phyloP scores from a whole-genome alignment of 768 basidiomycete species.

The Calocybe indica region DNA sequence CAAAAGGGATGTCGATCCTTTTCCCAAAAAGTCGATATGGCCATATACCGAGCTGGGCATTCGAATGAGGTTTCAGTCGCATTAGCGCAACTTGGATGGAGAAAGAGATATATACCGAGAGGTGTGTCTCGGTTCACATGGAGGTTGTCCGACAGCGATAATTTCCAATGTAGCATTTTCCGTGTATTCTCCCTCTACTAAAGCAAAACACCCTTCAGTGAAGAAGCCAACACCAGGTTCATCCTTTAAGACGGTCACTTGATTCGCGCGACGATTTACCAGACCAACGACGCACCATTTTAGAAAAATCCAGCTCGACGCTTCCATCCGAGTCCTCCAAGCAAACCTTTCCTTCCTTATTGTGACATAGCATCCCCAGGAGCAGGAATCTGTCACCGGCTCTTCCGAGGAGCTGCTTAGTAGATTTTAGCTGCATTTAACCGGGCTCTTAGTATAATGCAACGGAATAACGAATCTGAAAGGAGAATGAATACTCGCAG shows the following conservation, averaged over 20 bases:
- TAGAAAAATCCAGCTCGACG: slow-evolving; percentile 84
- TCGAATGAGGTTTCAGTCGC: slow-evolving; percentile 6
- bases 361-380: slow-evolving; percentile 86
- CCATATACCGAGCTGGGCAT: slow-evolving; percentile 79
- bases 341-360: slow-evolving; percentile 86
- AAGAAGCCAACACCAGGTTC: slow-evolving; percentile 94
- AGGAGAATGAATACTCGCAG: slow-evolving; percentile 40
- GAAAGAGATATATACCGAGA: slow-evolving; percentile 51
- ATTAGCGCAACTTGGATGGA: background rate
- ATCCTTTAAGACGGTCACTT: slow-evolving; percentile 38
- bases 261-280: slow-evolving; percentile 7
- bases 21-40: slow-evolving; percentile 96
- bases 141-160: slow-evolving; percentile 94
- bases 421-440: slow-evolving; percentile 72
- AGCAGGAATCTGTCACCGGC: slow-evolving; percentile 87
- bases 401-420: slow-evolving; percentile 91
- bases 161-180: slow-evolving; percentile 86
- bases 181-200: slow-evolving; percentile 95
- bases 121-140: slow-evolving; percentile 83
- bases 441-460: background rate
- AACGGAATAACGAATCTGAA: background rate
- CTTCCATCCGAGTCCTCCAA: slow-evolving; percentile 91
- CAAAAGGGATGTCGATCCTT: slow-evolving; percentile 80
- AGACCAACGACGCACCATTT: slow-evolving; percentile 50
- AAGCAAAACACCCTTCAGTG: slow-evolving; percentile 92